Conservation (phyloP, 2,329 filamentous ascomycete genomes). For the Monilinia fructicola region DNA sequence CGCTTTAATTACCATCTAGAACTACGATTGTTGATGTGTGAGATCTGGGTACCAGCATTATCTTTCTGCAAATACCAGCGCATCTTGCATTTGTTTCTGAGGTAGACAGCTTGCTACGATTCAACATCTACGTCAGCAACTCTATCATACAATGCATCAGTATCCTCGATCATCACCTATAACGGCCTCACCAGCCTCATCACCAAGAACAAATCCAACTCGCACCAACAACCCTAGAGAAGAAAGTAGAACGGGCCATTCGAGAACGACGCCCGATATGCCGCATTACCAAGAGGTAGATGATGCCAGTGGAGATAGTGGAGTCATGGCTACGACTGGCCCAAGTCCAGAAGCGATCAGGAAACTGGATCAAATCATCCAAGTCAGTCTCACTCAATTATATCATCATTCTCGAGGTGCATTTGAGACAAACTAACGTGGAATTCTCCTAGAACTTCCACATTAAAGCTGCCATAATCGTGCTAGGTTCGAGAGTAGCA, state of each 20-base stretch:
- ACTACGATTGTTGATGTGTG: conserved; percentile 32
- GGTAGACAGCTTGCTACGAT: conserved; percentile 30
- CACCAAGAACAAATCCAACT: conserved; percentile 68
- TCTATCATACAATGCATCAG: conserved; percentile 72
- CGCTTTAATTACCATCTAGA: conserved; percentile 37
- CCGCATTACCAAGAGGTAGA: conserved; percentile 52
- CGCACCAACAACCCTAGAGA: conserved; percentile 77
- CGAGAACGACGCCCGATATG: conserved; percentile 48
- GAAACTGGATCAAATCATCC: conserved; percentile 91
- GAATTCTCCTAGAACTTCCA: conserved; percentile 74
- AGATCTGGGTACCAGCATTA: conserved; percentile 28
- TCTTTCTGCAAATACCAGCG: conserved; percentile 30
- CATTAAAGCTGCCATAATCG: conserved; percentile 79
- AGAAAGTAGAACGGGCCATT: conserved; percentile 47
- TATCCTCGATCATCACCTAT: conserved; percentile 74
- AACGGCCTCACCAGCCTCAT: conserved; percentile 70
- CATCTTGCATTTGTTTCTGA: conserved; percentile 26
- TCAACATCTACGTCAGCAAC: conserved; percentile 28
- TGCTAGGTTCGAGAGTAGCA: conserved; percentile 77
- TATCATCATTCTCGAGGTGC: conserved; percentile 3
- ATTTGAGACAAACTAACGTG: conserved; percentile 22
- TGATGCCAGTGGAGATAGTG: conserved; percentile 46
- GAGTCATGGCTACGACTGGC: conserved; percentile 47
- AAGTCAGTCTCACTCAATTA: conserved; percentile 53
- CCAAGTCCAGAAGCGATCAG: conserved; percentile 66